Conservation (phyloP, 371 early-diverging fungal species). For the Agmasoma carcini region DNA sequence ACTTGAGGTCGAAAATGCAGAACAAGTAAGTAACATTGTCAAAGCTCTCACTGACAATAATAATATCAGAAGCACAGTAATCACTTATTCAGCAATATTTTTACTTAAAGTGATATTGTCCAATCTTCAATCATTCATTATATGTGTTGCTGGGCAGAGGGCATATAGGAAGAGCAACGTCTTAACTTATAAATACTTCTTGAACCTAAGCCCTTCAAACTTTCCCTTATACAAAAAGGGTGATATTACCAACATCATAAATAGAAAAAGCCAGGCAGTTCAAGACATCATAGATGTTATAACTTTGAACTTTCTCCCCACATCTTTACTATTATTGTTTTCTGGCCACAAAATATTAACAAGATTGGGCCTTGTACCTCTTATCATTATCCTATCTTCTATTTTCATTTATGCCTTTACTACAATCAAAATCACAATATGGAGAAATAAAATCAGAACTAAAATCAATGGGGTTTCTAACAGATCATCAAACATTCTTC, state of each 20-base stretch:
- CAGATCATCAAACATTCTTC: slow-evolving; percentile 21
- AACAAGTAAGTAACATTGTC: neutral
- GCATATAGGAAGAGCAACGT: slow-evolving; percentile 30
- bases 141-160: slow-evolving; percentile 35
- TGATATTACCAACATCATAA: slow-evolving; percentile 40
- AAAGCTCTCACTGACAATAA: neutral
- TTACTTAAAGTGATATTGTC: slow-evolving; percentile 8
- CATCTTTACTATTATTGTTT: slow-evolving; percentile 9
- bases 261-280: slow-evolving; percentile 44
- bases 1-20: slow-evolving; percentile 20
- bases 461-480: slow-evolving; percentile 35
- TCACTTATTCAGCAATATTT: slow-evolving; percentile 7
- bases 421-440: slow-evolving; percentile 46
- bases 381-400: slow-evolving; percentile 24
- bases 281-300: slow-evolving; percentile 48
- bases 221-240: slow-evolving; percentile 37
- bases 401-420: slow-evolving; percentile 25
- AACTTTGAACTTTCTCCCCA: slow-evolving; percentile 35
- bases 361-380: slow-evolving; percentile 9
- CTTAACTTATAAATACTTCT: slow-evolving; percentile 30
- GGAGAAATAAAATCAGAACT: slow-evolving; percentile 43
- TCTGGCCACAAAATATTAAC: neutral
- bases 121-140: slow-evolving; percentile 36
- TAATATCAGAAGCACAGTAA: neutral
- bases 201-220: slow-evolving; percentile 16